Base-by-base conservation (phyloP, 768 basidiomycete genomes). In the Lyophyllum shimeji region DNA sequence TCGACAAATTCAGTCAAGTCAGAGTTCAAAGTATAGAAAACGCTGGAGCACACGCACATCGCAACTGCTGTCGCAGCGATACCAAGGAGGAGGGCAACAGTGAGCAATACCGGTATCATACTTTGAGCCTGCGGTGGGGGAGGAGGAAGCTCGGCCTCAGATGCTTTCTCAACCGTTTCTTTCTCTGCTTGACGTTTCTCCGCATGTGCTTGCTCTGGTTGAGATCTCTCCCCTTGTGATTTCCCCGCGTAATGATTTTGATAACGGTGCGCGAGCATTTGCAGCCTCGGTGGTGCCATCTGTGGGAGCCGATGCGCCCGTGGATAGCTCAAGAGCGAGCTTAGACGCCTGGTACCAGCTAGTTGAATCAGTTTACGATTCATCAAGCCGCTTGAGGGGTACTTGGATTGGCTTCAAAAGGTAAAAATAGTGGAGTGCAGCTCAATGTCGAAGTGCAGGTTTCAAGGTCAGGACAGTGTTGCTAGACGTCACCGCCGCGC, bases 121-220 rank as follows among this genome's bases (percentile, higher is more conserved):
- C 29, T 29, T 29, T 29, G 29, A 29, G 29, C n/a, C 27, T 45
- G 24, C 21, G 64, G 82, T 79, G 65, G 79, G 82, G 53, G 34
- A 7, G 50, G 9, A 21, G 50, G 8, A 5, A 17, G 34, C 34
- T 37, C 7, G 34, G 7, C 34, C 34, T 11, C 34, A 37, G 12
- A 33, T 12, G 34, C 18, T 15, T 25, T 23, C 50, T 44, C 24
- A 13, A 13, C n/a, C n/a, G n/a, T n/a, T n/a, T n/a, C n/a, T n/a
- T 15, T 39, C 37, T 39, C n/a, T n/a, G 39, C 39, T 18, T 40
- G 39, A n/a, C n/a, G 18, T 2, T 40, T 7, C 6, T 18, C 39
- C 18, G 39, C 18, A 5, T 40, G 39, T 4, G 39, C n/a, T n/a
- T 18, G n/a, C n/a, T 4, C 9, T 40, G 39, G n/a, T 5, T 17